Percentiles rank a stretch among this genome's conserved stretches.
Conservation (phyloP, 305 asterid species). For the Nicotiana rustica region DNA sequence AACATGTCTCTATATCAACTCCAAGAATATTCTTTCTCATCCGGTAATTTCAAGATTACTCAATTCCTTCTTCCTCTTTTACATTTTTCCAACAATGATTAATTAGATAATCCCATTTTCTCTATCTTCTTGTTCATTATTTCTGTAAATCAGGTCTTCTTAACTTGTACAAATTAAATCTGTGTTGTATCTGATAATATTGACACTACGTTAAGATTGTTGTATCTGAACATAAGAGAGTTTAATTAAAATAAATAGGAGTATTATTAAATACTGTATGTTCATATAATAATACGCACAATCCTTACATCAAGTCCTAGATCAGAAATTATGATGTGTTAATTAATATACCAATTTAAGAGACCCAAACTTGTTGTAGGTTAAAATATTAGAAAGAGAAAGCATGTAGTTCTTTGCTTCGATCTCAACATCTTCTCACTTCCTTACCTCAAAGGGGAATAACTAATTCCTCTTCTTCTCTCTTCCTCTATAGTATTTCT, state of each 20-base stretch:
- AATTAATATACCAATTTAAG: not conserved
- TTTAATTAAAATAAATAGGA: not conserved
- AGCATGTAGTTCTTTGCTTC: constrained; percentile 23
- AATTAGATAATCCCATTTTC: not conserved
- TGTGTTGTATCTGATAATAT: not conserved
- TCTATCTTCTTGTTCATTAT: not conserved
- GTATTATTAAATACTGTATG: not conserved
- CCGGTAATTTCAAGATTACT: not conserved
- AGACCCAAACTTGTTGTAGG: not conserved
- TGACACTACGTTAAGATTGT: not conserved
- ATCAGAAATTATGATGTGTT: not conserved
- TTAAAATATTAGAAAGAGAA: constrained; percentile 11
- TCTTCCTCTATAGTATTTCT: not conserved
- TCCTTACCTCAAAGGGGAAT: not conserved
- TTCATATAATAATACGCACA: not conserved
- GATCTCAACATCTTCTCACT: not conserved
- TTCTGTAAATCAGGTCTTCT: not conserved
- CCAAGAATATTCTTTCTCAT: constrained; percentile 18
- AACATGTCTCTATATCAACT: constrained; percentile 31
- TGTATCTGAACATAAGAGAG: not conserved
- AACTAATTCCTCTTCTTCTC: not conserved
- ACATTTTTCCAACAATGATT: constrained; percentile 26
- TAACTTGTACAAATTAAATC: not conserved
- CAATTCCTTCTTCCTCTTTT: constrained; percentile 20
- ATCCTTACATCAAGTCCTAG: constrained; percentile 3